Conservation (phyloP, 768 basidiomycete genomes). For the Tricholoma bakamatsutake region DNA sequence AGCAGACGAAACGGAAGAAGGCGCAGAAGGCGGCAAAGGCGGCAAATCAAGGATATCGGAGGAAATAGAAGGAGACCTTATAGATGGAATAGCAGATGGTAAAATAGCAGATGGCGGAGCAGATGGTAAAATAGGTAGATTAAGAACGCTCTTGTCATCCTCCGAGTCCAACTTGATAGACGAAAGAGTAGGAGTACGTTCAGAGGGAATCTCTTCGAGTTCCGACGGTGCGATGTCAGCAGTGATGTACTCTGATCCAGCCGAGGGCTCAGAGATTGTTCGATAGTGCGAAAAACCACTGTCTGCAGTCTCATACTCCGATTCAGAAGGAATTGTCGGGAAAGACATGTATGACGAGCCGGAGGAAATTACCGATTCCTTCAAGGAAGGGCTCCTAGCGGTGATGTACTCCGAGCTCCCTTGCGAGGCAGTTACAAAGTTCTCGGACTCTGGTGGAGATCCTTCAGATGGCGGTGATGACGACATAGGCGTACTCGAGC, state of each 20-base stretch:
- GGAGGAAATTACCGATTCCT: conserved; percentile 46
- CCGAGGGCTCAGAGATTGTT: conserved; percentile 23
- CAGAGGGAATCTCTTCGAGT: conserved; percentile 35
- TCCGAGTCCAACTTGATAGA: conserved; percentile 27
- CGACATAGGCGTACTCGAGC: conserved; percentile 28
- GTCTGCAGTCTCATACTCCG: conserved; percentile 29
- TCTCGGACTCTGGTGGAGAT: conserved; percentile 31
- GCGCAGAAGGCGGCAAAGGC: conserved; percentile 4
- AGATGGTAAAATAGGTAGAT: conserved; percentile 12
- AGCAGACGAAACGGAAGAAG: conserved; percentile 3
- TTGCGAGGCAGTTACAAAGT: conserved; percentile 39
- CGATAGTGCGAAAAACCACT: conserved; percentile 21
- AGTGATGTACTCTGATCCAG: conserved; percentile 42
- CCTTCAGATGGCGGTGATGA: conserved; percentile 26
- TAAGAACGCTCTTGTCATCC: conserved; percentile 20
- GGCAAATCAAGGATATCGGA: conserved; percentile 1
- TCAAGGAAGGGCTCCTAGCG: conserved; percentile 35
- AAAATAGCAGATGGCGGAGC: conserved; percentile 12
- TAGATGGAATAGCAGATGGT: conserved; percentile 11
- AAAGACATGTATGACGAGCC: conserved; percentile 49
- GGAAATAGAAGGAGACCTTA: conserved; percentile 13
- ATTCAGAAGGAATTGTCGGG: conserved; percentile 55
- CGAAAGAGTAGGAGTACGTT: conserved; percentile 34
- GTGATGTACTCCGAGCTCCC: conserved; percentile 49
- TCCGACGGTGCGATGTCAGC: conserved; percentile 39